Evolutionary conservation across 139 green algal genomes (phyloP), one percentile per base, ranked within the genome.

Genomic region (Ulvella scutata): DNA sequence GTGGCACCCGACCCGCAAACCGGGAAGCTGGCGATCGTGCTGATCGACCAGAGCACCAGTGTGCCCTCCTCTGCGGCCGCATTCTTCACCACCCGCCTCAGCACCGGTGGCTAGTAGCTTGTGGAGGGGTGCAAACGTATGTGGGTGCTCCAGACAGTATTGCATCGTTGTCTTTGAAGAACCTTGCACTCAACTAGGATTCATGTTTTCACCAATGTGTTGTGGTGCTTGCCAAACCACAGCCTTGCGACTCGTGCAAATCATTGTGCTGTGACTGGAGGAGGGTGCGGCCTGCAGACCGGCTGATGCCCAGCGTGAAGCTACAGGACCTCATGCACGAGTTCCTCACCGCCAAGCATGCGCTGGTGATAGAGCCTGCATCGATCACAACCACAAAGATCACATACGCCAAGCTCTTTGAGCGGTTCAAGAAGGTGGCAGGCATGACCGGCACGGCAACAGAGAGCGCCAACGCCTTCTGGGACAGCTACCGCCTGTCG

Each of bases 381-480:
- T 31, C 9, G 7, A 67, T 36, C n/a, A 26, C 33, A 6, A 67
- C 33, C n/a, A 67, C 31, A n/a, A 67, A 67, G 51, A 67, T 67
- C 1, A 67, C 51, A 26, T 67, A 67, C 51, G 51, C 51, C 51
- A 67, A 67, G 20, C 51, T 67, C 13, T 67, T 67, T 29, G 51
- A 67, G 51, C 51, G 51, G 20, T 67, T 67, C 79, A 82, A 85
- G 31, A 96, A 90, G 76, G 78, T 88, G 38, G 80, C 84, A 72
- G 91, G 91, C 73, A 97, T 96, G 91, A 96, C 92, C 1, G 92
- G 92, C 38, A 99, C 95, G 23, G 95, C 95, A 0, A 84, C 84
- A 36, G 98, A 95, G 4, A 95, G 98, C 83, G 81, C 87, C n/a
- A 82, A 83, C 17, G 94, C 98, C 84, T 98, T 99, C 80, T 79